Evolutionary conservation across 176 grass and related monocot species (phyloP), one percentile per base, ranked within the genome.

Genomic region (Canna indica): DNA sequence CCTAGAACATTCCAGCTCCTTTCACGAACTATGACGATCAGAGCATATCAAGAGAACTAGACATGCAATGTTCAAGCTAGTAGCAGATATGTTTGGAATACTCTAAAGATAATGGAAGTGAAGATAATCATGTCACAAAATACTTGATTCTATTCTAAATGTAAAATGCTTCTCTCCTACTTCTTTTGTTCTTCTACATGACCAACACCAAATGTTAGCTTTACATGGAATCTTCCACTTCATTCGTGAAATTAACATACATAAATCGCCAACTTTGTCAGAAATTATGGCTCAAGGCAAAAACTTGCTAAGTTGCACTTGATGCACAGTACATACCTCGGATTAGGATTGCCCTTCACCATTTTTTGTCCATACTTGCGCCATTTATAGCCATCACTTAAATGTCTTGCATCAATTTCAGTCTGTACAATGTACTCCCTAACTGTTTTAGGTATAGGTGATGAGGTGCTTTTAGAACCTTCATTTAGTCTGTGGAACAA

Each of bases 281-380:
- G n/a, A n/a, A n/a, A n/a, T n/a, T n/a, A n/a, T n/a, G n/a, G n/a
- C n/a, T n/a, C n/a, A n/a, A n/a, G n/a, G n/a, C 41, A 44, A 54
- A 20, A 50, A 54, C 22, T 54, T 54, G 33, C 33, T 27, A 1
- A 62, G 14, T 18, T 66, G 78, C 32, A 11, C 61, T 29, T 72
- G 50, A 63, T 36, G 46, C 54, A 13, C 30, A 80, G 47, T 24
- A 73, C 83, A 60, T 18, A 99, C 95, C 95, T 90, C 14, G 95
- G 95, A 70, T 99, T 99, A 77, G 86, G 84, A 79, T 94, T 99
- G 69, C 95, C 95, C 76, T 99, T 99, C 47, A 99, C 95, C 77
- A 94, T 86, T 77, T 99, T 99, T 61, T 99, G 95, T 59, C 95
- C 95, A 68, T 99, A 99, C 67, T 99, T 99, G 28, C 95, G 86